Evolutionary conservation across 208 protist genomes (phyloP).

Genomic region (Crithidia sp.): DNA sequence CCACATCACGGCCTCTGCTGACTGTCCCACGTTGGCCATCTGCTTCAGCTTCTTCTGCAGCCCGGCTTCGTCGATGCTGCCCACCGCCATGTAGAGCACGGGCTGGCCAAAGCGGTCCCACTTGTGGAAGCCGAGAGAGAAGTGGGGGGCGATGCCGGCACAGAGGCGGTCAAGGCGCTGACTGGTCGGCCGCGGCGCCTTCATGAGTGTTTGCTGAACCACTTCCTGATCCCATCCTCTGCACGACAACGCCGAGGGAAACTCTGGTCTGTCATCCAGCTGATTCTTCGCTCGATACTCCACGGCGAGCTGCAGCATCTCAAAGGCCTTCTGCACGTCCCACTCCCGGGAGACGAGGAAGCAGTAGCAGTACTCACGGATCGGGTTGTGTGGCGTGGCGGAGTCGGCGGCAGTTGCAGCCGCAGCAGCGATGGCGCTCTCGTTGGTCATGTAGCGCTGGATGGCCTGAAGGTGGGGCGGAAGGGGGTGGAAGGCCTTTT

Average conservation of each 20-base stretch:
- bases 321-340: slow-evolving; percentile 53
- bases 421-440: neutral
- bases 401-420: too few species aligned
- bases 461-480: neutral
- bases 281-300: slow-evolving; percentile 36
- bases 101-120: slow-evolving; percentile 49
- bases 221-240: slow-evolving; percentile 49
- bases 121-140: slow-evolving; percentile 38
- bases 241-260: slow-evolving; percentile 43
- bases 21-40: slow-evolving; percentile 15
- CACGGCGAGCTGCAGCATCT: slow-evolving; percentile 40
- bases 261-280: slow-evolving; percentile 37
- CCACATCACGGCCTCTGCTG: slow-evolving; percentile 36
- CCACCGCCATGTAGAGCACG: slow-evolving; percentile 38
- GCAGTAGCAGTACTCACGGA: slow-evolving; percentile 46
- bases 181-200: neutral
- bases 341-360: slow-evolving; percentile 57
- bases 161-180: slow-evolving; percentile 32
- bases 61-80: slow-evolving; percentile 30
- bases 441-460: neutral
- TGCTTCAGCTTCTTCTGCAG: slow-evolving; percentile 31
- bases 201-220: slow-evolving; percentile 11
- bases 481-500: slow-evolving; percentile 23
- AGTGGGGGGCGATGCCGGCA: slow-evolving; percentile 23
- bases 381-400: slow-evolving; percentile 29